Evolutionary conservation across 2,329 filamentous ascomycete genomes (phyloP).

Genomic region (Orbilia ellipsospora): DNA sequence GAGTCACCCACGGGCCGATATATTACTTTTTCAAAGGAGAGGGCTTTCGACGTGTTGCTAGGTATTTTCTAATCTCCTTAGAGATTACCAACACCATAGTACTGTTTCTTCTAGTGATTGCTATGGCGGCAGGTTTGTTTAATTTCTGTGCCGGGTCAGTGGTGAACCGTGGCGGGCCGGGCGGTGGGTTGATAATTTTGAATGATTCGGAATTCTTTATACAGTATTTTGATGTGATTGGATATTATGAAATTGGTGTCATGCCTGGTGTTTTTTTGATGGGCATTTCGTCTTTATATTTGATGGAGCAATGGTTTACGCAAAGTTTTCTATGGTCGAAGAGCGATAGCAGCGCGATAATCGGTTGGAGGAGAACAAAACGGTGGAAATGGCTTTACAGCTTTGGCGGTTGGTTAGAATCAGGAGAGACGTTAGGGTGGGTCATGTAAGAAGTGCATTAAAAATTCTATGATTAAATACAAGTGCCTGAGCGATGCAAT

Average conservation of each 20-base stretch:
- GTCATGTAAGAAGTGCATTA: constrained; percentile 26
- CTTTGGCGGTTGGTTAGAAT: constrained; percentile 32
- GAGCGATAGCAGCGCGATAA: constrained; percentile 41
- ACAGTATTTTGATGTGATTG: constrained; percentile 57
- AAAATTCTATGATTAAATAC: constrained; percentile 9
- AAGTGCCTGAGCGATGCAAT: neutral
- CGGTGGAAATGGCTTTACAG: constrained; percentile 51
- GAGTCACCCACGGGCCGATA: constrained; percentile 19
- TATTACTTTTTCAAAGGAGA: constrained; percentile 42
- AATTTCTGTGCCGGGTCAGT: constrained; percentile 64
- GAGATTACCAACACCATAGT: constrained; percentile 63
- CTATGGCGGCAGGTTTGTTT: constrained; percentile 64
- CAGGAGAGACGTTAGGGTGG: constrained; percentile 40
- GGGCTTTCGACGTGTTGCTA: constrained; percentile 24
- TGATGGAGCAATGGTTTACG: constrained; percentile 56
- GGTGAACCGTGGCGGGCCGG: constrained; percentile 60
- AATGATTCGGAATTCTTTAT: constrained; percentile 60
- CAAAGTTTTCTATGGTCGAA: constrained; percentile 57
- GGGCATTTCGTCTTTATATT: constrained; percentile 29
- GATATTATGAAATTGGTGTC: constrained; percentile 57
- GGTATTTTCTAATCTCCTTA: constrained; percentile 52
- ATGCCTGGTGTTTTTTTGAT: constrained; percentile 53
- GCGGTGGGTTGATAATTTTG: constrained; percentile 64
- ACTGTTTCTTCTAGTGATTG: constrained; percentile 62
- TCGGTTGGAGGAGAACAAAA: constrained; percentile 50